phyloP scores from a whole-genome alignment of 495 filamentous ascomycete species.

The Diplogelasinospora grovesii region DNA sequence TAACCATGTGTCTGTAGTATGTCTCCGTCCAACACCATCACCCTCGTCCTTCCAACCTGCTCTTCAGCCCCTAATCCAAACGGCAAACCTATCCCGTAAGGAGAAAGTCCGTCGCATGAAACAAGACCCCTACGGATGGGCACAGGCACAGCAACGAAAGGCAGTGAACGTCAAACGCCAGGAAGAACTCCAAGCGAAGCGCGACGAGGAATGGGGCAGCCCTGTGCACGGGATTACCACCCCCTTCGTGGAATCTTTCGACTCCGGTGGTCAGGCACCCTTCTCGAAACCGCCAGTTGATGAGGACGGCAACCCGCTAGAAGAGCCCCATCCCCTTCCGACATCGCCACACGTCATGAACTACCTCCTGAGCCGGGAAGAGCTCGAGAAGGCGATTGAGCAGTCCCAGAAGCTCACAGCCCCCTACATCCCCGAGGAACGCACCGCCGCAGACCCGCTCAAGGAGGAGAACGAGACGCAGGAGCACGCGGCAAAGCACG shows the following conservation, averaged over 20 bases:
- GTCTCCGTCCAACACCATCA: slow-evolving; percentile 37
- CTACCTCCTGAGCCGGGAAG: slow-evolving; percentile 59
- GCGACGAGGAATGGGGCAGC: slow-evolving; percentile 58
- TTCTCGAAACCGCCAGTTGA: slow-evolving; percentile 29
- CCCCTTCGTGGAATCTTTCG: slow-evolving; percentile 77
- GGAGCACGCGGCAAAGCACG: slow-evolving; percentile 40
- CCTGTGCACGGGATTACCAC: slow-evolving; percentile 72
- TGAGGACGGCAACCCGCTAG: slow-evolving; percentile 27
- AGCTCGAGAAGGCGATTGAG: slow-evolving; percentile 57
- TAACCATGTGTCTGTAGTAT: slow-evolving; percentile 30
- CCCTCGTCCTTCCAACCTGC: slow-evolving; percentile 20
- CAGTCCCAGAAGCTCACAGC: slow-evolving; percentile 56
- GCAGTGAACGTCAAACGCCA: slow-evolving; percentile 70
- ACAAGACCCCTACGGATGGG: slow-evolving; percentile 60
- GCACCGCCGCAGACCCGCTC: slow-evolving; percentile 37
- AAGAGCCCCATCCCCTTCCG: slow-evolving; percentile 30
- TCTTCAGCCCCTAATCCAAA: slow-evolving; percentile 44
- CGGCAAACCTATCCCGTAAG: slow-evolving; percentile 39
- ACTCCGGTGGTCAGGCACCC: slow-evolving; percentile 44
- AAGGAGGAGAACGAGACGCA: slow-evolving; percentile 30
- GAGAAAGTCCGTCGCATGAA: slow-evolving; percentile 43
- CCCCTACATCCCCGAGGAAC: slow-evolving; percentile 38
- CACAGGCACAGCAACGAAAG: slow-evolving; percentile 71
- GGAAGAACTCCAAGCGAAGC: slow-evolving; percentile 54
- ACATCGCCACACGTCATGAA: slow-evolving; percentile 54